Evolutionary conservation across 2,329 filamentous ascomycete species (phyloP).

Genomic region (Alternaria longipes): DNA sequence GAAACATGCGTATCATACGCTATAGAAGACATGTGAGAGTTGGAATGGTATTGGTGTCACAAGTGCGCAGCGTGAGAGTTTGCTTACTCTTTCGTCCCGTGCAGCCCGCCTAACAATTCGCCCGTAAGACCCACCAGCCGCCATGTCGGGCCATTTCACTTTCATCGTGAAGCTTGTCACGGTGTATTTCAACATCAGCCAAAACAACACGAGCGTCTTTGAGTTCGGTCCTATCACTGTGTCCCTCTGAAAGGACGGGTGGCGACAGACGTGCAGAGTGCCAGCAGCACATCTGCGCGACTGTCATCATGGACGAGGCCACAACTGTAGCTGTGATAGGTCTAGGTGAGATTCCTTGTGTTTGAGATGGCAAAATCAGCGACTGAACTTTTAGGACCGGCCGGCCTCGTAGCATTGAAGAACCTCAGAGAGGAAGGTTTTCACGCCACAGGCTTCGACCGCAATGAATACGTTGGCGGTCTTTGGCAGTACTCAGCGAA

Average conservation of each 20-base stretch:
- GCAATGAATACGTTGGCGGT: constrained; percentile 32
- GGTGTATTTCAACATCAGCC: not conserved
- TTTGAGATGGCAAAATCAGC: not conserved
- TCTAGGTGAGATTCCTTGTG: constrained; percentile 5
- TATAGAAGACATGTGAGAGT: not conserved
- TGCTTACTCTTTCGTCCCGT: not conserved
- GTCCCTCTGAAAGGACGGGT: not conserved
- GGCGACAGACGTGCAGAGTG: not conserved
- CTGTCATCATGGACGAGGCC: not conserved
- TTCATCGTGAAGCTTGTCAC: not conserved
- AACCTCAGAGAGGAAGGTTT: constrained; percentile 35
- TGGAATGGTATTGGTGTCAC: too few relatives aligned
- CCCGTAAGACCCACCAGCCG: not conserved
- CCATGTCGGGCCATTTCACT: not conserved
- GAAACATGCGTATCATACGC: not conserved
- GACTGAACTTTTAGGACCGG: constrained; percentile 13
- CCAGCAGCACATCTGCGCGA: not conserved
- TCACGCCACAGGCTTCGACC: constrained; percentile 31
- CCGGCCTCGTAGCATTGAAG: constrained; percentile 28
- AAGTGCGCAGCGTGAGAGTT: not conserved
- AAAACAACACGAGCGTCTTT: not conserved
- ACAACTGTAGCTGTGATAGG: constrained; percentile 24
- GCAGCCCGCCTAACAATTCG: not conserved
- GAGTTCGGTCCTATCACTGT: not conserved
- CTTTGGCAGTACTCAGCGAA: constrained; percentile 33